Conservation (phyloP, 2,329 filamentous ascomycete species). For the Amesomyces nigricolor region DNA sequence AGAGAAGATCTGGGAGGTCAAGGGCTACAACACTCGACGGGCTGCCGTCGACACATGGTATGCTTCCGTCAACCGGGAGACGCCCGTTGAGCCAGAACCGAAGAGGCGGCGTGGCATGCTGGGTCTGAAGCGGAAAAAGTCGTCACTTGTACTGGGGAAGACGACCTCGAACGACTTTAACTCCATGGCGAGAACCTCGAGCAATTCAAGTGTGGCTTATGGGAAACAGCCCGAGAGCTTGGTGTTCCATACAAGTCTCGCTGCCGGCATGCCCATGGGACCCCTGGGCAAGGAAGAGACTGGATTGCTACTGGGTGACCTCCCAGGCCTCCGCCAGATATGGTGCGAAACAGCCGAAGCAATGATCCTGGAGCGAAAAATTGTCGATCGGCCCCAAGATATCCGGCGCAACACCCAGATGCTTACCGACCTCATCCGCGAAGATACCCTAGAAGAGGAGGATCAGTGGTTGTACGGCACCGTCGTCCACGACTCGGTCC, state of each 20-base stretch:
- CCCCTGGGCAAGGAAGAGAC: slow-evolving; percentile 47
- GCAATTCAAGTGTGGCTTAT: slow-evolving; percentile 21
- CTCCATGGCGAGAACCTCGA: slow-evolving; percentile 5
- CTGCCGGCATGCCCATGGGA: slow-evolving; percentile 58
- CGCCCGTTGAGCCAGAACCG: slow-evolving; percentile 34
- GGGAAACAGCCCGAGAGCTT: slow-evolving; percentile 36
- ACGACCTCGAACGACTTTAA: slow-evolving; percentile 19
- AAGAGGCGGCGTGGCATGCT: slow-evolving; percentile 50
- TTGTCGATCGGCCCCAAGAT: slow-evolving; percentile 53
- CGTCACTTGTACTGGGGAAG: slow-evolving; percentile 35
- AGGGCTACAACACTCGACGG: slow-evolving; percentile 57
- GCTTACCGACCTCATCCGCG: slow-evolving; percentile 58
- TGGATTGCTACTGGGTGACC: slow-evolving; percentile 46
- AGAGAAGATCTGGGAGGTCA: slow-evolving; percentile 60
- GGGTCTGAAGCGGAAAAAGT: slow-evolving; percentile 54
- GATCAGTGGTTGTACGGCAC: slow-evolving; percentile 60
- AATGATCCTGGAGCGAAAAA: slow-evolving; percentile 52
- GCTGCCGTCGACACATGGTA: slow-evolving; percentile 57
- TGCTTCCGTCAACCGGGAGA: slow-evolving; percentile 43
- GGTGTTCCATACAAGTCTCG: slow-evolving; percentile 54
- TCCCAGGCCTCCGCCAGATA: slow-evolving; percentile 54
- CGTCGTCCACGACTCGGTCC: slow-evolving; percentile 48
- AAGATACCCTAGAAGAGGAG: slow-evolving; percentile 53
- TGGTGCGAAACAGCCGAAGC: slow-evolving; percentile 60
- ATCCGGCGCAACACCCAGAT: slow-evolving; percentile 60